phyloP scores from a whole-genome alignment of 345 rosid genomes.

The Boechera retrofracta region DNA sequence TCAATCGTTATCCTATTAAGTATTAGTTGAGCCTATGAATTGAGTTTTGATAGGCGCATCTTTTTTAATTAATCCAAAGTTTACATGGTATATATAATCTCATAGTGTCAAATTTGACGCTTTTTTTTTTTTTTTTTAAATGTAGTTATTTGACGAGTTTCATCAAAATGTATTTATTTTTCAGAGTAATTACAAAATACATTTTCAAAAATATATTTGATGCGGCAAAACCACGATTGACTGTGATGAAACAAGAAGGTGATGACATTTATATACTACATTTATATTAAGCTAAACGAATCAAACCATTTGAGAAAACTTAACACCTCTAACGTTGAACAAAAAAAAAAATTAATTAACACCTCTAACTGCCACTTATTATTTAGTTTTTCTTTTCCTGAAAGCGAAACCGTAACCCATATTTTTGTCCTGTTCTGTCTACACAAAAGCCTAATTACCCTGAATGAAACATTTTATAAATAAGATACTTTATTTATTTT shows the following conservation, averaged over 20 bases:
- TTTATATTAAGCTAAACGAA: not conserved
- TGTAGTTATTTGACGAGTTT: no score
- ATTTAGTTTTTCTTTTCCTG: slow-evolving; percentile 3
- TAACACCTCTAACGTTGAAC: no score
- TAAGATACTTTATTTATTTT: not conserved
- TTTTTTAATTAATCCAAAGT: not conserved
- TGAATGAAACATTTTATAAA: slow-evolving; percentile 10
- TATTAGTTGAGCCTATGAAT: not conserved
- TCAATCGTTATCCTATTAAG: not conserved
- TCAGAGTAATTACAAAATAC: not conserved
- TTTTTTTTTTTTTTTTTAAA: no score
- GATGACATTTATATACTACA: not conserved
- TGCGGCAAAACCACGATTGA: not conserved
- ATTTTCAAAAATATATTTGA: not conserved
- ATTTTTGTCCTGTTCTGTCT: slow-evolving; percentile 15
- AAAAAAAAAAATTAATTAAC: not conserved
- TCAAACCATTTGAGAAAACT: not conserved
- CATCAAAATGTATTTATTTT: not conserved
- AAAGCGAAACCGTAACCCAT: slow-evolving; percentile 34
- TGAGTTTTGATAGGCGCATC: not conserved
- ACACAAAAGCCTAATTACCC: slow-evolving; percentile 14
- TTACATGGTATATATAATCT: not conserved
- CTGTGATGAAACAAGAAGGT: not conserved
- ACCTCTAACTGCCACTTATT: slow-evolving; percentile 13
- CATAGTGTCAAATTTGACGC: not conserved